Evolutionary conservation across 2,329 filamentous ascomycete genomes (phyloP).

Genomic region (Trichoderma guizhouense): DNA sequence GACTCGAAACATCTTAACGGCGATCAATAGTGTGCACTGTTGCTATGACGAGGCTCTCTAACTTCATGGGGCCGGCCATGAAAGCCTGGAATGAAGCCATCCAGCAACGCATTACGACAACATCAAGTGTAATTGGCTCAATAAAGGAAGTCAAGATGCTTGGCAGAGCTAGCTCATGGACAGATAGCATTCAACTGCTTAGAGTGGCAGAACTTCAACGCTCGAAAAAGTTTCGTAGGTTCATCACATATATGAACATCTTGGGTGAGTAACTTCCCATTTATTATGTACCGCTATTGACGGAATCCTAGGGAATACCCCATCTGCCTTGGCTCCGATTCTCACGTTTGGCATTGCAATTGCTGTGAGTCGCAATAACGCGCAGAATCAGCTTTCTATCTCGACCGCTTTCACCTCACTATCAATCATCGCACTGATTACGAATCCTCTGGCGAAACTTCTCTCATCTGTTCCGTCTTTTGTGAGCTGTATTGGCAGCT

Average conservation of each 20-base stretch:
- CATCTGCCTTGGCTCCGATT: slow-evolving; percentile 19
- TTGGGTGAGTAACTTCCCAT: slow-evolving; percentile 6
- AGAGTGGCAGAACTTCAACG: slow-evolving; percentile 22
- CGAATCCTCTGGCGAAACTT: slow-evolving; percentile 22
- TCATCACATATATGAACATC: slow-evolving; percentile 24
- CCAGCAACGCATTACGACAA: slow-evolving; percentile 22
- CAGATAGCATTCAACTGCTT: slow-evolving; percentile 3
- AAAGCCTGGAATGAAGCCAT: slow-evolving; percentile 22
- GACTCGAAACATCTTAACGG: background rate
- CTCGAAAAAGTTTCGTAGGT: slow-evolving; percentile 24
- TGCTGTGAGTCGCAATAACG: background rate
- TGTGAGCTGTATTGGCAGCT: slow-evolving; percentile 24
- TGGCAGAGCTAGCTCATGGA: slow-evolving; percentile 23
- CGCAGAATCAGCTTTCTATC: background rate
- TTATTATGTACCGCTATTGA: background rate
- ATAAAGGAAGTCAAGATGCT: slow-evolving; percentile 23
- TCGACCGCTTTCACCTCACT: slow-evolving; percentile 25
- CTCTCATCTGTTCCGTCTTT: slow-evolving; percentile 24
- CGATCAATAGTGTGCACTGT: slow-evolving; percentile 14
- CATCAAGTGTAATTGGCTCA: slow-evolving; percentile 29
- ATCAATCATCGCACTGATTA: slow-evolving; percentile 25
- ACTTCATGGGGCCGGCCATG: slow-evolving; percentile 19
- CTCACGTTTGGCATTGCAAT: slow-evolving; percentile 26
- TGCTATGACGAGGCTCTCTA: slow-evolving; percentile 20
- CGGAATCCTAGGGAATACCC: background rate